Evolutionary conservation across 129 eudicot genomes (phyloP), one percentile per base, ranked within the genome.

Genomic region (Chrysanthemum seticuspe): DNA sequence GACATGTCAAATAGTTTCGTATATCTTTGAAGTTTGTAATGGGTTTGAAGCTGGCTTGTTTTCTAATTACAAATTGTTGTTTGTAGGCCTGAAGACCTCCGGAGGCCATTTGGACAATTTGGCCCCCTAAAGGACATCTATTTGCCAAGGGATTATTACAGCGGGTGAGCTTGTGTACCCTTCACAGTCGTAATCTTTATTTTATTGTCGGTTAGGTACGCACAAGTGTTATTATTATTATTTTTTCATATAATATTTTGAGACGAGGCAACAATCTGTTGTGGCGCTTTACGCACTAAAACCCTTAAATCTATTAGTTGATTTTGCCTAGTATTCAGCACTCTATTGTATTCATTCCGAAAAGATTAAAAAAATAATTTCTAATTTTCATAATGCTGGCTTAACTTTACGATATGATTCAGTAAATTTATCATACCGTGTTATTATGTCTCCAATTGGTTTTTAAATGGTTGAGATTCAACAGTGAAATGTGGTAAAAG

Each of bases 61-160:
- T 10, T 0, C 23, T 34, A 56, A 6, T 23, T 75, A 29, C 60
- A 44, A 19, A n/a, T 40, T 70, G 57, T 14, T 70, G 56, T 31
- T 76, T 71, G 65, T 88, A 94, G 99, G 85, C 96, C 99, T 34
- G 99, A 94, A 70, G 97, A 90, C 73, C 91, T 94, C 57, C 77
- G 91, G 59, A 90, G 93, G 86, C 97, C 93, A 56, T 94, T 94
- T 76, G 93, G 91, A 70, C 96, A 90, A 73, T 90, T 90, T 86
- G 99, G 99, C 56, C 89, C 86, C 15, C 72, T 94, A 5, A 94
- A 94, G 83, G 99, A 94, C 62, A 74, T 94, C 64, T 94, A 94
- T 78, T 76, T 94, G 83, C 99, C 98, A 34, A 86, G 97, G 82
- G 98, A 94, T 84, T 94, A 94, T 77, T 90, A 90, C 64, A 90